Base-by-base conservation (phyloP, 331 rosid genomes). In the Stylosanthes scabra region DNA sequence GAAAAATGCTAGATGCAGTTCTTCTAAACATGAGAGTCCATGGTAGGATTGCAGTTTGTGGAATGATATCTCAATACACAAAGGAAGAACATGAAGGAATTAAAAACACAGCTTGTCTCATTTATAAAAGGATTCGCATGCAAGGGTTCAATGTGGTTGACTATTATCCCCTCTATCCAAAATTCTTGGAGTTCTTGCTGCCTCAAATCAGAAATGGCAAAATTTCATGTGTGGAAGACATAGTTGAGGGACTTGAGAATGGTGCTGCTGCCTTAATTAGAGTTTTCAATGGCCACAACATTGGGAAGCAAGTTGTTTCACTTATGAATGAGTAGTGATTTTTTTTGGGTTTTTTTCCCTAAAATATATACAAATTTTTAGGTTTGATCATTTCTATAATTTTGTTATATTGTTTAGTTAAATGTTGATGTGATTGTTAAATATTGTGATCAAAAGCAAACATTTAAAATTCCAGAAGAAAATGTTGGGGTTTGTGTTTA, bases 1-100 rank as follows among this genome's bases (percentile, higher is more conserved):
- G 81, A 6, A 81, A 75, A 59, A 75, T 74, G 31, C 78, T 81
- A 28, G 84, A 75, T 65, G 84, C 81, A 5, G 84, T 65, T 29
- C 78, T 81, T 9, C 9, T 37, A 34, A 80, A 81, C 37, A 75
- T 75, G 84, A 47, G 45, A 70, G 0, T 70, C 40, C 78, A 75
- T 16, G 74, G 81, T 3, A 73, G 81, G 44, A 80, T 80, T 69
- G 70, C 74, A 0, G 70, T 63, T 0, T 70, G 81, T 50, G 84
- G 84, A 63, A 75, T 75, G 78, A 12, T 81, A 34, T 81, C 84
- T 6, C 84, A 74, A 56, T 80, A 80, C 42, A 25, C 58, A 8
- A 63, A 70, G 49, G 51, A 0, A 1, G 84, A 80, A 7, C 80
- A 77, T 39, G 64, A 16, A 75, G 80, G 16, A 80, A 63, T 70